Evolutionary conservation across 345 rosid genomes (phyloP), one percentile per base, ranked within the genome.

Genomic region (Brassica incana): DNA sequence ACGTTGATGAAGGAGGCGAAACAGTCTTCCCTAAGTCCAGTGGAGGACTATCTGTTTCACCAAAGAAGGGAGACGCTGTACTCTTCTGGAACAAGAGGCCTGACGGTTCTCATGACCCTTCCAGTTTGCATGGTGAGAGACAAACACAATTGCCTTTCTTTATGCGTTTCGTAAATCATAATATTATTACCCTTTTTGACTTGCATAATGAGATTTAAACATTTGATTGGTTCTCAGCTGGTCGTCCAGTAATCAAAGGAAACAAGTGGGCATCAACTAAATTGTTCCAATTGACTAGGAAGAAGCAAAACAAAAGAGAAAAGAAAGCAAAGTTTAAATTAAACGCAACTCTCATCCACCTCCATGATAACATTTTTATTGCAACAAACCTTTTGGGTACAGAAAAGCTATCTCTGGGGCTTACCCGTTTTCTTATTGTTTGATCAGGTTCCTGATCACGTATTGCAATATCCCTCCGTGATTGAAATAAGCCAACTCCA

Each of bases 1-100:
- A 95, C 32, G 97, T 92, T 73, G 97, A 92, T 66, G 92, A 92
- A 88, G 99, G 99, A 23, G 99, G 99, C 0, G 97, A 92, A 86
- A 92, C 95, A 3, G 90, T 89, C 25, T 92, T 95, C 80, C 99
- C 99, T 71, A 30, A 78, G 67, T 97, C 99, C 67, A 84, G 86
- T 85, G 73, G 18, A 72, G 95, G 97, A 27, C 92, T 95, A 54
- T 90, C 95, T 16, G 81, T 95, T 62, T 87, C 86, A 83, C 97
- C 97, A 61, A 92, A 88, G 81, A 89, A 85, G 91, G 89, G 99
- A 60, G 97, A 95, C 77, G 99, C 97, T 16, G 80, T 95, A 72
- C 94, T 95, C 79, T 92, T 95, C 82, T 95, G 97, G 99, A 91
- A 89, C 81, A 87, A 89, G 91, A 88, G 74, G 67, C 95, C 97